Base-by-base conservation (phyloP, 371 early-diverging fungal species). In the Mucor piriformis region DNA sequence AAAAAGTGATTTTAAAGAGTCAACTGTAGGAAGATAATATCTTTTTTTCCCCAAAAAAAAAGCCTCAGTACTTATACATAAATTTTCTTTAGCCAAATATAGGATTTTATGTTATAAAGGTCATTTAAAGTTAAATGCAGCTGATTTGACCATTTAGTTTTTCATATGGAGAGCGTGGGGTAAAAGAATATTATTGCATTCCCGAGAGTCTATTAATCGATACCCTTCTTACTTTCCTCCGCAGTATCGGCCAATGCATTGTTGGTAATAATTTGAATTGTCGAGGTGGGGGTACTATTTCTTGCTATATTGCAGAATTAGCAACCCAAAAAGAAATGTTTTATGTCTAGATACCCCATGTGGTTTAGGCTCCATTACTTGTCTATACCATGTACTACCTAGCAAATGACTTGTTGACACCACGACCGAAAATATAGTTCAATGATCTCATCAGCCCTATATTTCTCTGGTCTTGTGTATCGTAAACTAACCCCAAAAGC, bases 81-180 rank as follows among this genome's bases (percentile, higher is more conserved):
- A 18, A 18, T 40, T 35, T 23, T 43, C 32, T 24, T 42, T 42
- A 16, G 18, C 42, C 42, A 42, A 42, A 42, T 42, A 42, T 42
- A 18, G 42, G 29, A 29, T 42, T 42, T 42, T 42, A 46, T 21
- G 12, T 20, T 4, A 46, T 11, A 46, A 46, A 46, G 46, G 21
- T 46, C 46, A 55, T 15, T 46, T 44, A 55, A 55, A 29, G 43
- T 55, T 55, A 27, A n/a, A 20, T 46, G 44, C 56, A 55, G 56
- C 56, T 55, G 56, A 55, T 55, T 55, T 25, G 56, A 55, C 27
- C 43, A 33, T 38, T 55, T n/a, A n/a, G n/a, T n/a, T 23, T 18
- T 46, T 35, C 29, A 29, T 27, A 42, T 54, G 10, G n/a, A 25
- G 4, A 25, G 27, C 47, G 27, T 21, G 43, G 43, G 10, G 20